A percentile compares a stretch with the other conserved stretches of the same genome.
Evolutionary conservation across 2,329 filamentous ascomycete species (phyloP).

Genomic region (Colletotrichum costaricense): DNA sequence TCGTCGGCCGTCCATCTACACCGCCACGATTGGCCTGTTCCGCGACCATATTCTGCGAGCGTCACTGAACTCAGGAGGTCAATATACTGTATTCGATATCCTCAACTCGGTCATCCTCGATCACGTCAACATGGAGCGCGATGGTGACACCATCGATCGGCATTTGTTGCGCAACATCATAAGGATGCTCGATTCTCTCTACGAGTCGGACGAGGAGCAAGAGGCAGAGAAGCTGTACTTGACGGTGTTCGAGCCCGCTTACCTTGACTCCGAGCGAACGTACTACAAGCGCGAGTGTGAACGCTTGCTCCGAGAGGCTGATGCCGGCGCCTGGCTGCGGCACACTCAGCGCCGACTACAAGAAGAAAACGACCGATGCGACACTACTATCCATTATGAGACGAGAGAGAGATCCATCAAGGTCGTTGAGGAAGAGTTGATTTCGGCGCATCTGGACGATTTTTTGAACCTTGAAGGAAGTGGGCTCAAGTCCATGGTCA

Average conservation of each 20-base stretch:
- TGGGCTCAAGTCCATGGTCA: slow-evolving; percentile 89
- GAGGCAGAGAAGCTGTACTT: slow-evolving; percentile 86
- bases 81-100: slow-evolving; percentile 74
- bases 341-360: slow-evolving; percentile 78
- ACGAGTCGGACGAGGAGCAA: slow-evolving; percentile 82
- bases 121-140: slow-evolving; percentile 91
- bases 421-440: slow-evolving; percentile 85
- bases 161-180: slow-evolving; percentile 84
- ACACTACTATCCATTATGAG: slow-evolving; percentile 80
- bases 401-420: slow-evolving; percentile 79
- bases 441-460: slow-evolving; percentile 80
- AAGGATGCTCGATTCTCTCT: slow-evolving; percentile 90
- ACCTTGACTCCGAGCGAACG: slow-evolving; percentile 73
- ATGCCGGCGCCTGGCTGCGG: slow-evolving; percentile 85
- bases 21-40: slow-evolving; percentile 87
- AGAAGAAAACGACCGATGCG: slow-evolving; percentile 86
- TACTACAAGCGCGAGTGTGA: slow-evolving; percentile 86
- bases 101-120: slow-evolving; percentile 87
- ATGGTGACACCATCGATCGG: slow-evolving; percentile 89
- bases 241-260: slow-evolving; percentile 83
- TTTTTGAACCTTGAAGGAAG: slow-evolving; percentile 87
- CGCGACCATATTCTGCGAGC: slow-evolving; percentile 84
- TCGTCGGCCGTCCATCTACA: slow-evolving; percentile 82
- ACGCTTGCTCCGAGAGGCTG: slow-evolving; percentile 78
- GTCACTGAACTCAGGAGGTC: slow-evolving; percentile 56